These are phyloP conservation scores for Blastobotrys petasosporus DNA, from an alignment of 1,139 yeast genomes.

Conservation along the genomic window DNA sequence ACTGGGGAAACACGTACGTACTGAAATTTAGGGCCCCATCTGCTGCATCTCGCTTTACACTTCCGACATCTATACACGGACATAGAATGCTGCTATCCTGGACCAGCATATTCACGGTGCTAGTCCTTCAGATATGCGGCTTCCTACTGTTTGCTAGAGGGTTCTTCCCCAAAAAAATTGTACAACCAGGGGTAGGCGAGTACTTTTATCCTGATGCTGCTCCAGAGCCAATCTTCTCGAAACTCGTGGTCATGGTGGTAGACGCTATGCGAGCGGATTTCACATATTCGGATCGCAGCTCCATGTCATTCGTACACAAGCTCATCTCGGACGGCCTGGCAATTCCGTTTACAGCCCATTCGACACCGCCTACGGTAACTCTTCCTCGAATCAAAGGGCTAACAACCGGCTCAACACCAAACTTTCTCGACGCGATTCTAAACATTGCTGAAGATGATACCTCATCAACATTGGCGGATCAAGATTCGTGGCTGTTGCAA, in stretches of 20 bases:
- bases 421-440: constrained; percentile 88
- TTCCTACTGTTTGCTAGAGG: constrained; percentile 65
- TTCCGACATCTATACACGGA: background rate
- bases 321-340: constrained; percentile 65
- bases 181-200: constrained; percentile 50
- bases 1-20: background rate
- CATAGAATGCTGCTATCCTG: constrained; percentile 9
- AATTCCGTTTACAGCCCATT: constrained; percentile 81
- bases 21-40: too few relatives aligned
- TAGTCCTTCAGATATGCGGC: constrained; percentile 45
- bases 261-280: constrained; percentile 93
- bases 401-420: constrained; percentile 92
- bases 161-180: constrained; percentile 82
- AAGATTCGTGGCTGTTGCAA: constrained; percentile 86
- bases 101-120: constrained; percentile 22
- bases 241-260: constrained; percentile 73
- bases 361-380: constrained; percentile 96
- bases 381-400: constrained; percentile 87
- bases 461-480: constrained; percentile 64
- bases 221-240: constrained; percentile 50
- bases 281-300: constrained; percentile 53
- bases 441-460: constrained; percentile 90
- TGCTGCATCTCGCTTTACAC: too few relatives aligned
- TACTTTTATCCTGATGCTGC: constrained; percentile 29
- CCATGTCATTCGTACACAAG: constrained; percentile 62